Evolutionary conservation across 148 eudicot species (phyloP), one percentile per base, ranked within the genome.

Genomic region (Silene uniflora): DNA sequence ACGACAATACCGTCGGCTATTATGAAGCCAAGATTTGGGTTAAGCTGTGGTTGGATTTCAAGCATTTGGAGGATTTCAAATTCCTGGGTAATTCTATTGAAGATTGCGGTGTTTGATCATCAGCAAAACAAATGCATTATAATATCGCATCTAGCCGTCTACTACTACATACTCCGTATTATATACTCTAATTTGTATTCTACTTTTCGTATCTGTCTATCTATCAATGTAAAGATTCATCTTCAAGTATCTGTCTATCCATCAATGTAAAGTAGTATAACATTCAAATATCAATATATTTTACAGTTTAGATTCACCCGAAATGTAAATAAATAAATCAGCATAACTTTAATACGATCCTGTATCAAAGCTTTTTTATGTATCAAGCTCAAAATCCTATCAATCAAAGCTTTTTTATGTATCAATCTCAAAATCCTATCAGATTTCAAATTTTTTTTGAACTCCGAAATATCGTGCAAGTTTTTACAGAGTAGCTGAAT

Each of bases 21-120:
- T 85, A 85, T 66, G 85, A 85, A 67, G 86, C 90, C n/a, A 85
- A 87, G 72, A 78, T 83, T 29, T 87, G 88, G 88, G 86, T 81
- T 27, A 85, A 85, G 81, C 81, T 86, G 66, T 85, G 90, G 90
- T 25, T 81, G 84, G 81, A 85, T 76, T 85, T 87, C 71, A 83
- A 81, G 83, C 83, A 85, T 66, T 35, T 87, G 81, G 83, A 85
- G 77, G 86, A 87, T 19, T 87, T 87, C 74, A 87, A 85, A 78
- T 76, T 11, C 78, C 9, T 81, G 13, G 77, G 67, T 10, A 78
- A 42, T 35, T 44, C 71, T 4, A 55, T 35, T 39, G 59, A 44
- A 19, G 69, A 71, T 54, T 39, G 44, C 61, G 61, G 21, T 19
- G 27, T 10, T 42, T 68, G 55, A 44, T n/a, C 56, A 11, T 13